phyloP scores from a whole-genome alignment of 2,329 filamentous ascomycete genomes.

The Penicillium sp. region DNA sequence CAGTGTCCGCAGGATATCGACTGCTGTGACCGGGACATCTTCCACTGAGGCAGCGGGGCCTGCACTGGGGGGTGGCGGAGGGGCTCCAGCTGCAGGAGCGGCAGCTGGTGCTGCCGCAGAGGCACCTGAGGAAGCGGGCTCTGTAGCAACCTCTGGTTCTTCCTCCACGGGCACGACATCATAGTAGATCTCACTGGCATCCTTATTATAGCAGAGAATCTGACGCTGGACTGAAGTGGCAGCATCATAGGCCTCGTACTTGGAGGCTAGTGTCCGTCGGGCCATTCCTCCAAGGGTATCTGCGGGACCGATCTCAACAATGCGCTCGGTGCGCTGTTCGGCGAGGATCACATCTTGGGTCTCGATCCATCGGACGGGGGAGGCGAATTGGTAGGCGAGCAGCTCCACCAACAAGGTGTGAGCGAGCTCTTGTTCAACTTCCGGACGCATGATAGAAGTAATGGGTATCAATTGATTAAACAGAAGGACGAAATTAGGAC shows the following conservation, averaged over 20 bases:
- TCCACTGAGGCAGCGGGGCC: constrained; percentile 84
- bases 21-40: constrained; percentile 80
- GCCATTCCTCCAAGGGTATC: constrained; percentile 98
- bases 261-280: constrained; percentile 88
- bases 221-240: constrained; percentile 94
- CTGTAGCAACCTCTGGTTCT: constrained; percentile 63
- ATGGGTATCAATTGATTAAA: constrained; percentile 23
- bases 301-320: constrained; percentile 95
- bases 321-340: constrained; percentile 92
- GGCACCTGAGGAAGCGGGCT: constrained; percentile 36
- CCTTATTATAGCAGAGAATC: constrained; percentile 99
- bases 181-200: constrained; percentile 99
- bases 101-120: constrained; percentile 43
- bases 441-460: constrained; percentile 76
- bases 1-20: constrained; percentile 83
- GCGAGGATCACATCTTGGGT: constrained; percentile 99
- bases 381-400: constrained; percentile 98
- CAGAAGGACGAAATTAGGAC: constrained; percentile 18
- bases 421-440: constrained; percentile 98
- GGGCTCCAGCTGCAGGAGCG: constrained; percentile 53
- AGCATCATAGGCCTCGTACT: constrained; percentile 98
- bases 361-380: constrained; percentile 98
- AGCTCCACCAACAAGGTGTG: constrained; percentile 98
- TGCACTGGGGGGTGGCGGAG: constrained; percentile 63
- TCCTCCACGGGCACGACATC: constrained; percentile 94